Conservation (phyloP, 345 rosid genomes). For the Punica granatum region DNA sequence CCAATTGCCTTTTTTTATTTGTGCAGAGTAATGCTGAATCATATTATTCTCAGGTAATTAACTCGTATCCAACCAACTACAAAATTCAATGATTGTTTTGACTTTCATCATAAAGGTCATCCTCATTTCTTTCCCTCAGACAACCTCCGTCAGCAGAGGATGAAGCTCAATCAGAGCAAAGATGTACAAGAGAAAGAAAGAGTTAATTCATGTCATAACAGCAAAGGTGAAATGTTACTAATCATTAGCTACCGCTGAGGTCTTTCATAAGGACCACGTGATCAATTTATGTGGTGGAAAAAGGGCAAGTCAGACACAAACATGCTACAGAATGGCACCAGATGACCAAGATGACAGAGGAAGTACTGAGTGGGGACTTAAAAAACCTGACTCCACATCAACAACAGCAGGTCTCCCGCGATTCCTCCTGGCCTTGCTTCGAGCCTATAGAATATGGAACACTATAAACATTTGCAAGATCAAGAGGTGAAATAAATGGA, state of each 20-base stretch:
- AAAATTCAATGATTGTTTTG: not conserved
- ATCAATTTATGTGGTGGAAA: too few species aligned
- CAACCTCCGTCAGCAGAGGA: not conserved
- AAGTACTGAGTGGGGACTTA: too few species aligned
- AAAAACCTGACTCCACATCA: constrained; percentile 71
- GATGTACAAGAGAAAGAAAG: not conserved
- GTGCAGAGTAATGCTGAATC: not conserved
- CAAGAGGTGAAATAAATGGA: constrained; percentile 2
- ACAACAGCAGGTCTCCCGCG: constrained; percentile 30
- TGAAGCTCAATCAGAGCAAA: not conserved
- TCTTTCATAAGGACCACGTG: too few species aligned
- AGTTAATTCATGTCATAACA: not conserved
- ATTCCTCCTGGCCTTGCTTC: constrained; percentile 52
- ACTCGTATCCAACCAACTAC: not conserved
- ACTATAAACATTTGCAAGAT: constrained; percentile 3
- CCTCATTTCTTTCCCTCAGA: not conserved
- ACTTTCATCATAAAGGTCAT: not conserved
- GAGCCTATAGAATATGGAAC: constrained; percentile 41
- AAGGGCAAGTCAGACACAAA: too few species aligned
- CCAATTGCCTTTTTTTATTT: not conserved
- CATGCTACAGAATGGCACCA: too few species aligned
- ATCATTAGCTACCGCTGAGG: too few species aligned
- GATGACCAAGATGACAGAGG: too few species aligned
- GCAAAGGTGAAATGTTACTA: too few species aligned
- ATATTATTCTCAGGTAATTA: not conserved